Percentiles rank a stretch among this genome's conserved stretches.
Conservation (phyloP, 208 protist species). For the Trypanosoma caninum region DNA sequence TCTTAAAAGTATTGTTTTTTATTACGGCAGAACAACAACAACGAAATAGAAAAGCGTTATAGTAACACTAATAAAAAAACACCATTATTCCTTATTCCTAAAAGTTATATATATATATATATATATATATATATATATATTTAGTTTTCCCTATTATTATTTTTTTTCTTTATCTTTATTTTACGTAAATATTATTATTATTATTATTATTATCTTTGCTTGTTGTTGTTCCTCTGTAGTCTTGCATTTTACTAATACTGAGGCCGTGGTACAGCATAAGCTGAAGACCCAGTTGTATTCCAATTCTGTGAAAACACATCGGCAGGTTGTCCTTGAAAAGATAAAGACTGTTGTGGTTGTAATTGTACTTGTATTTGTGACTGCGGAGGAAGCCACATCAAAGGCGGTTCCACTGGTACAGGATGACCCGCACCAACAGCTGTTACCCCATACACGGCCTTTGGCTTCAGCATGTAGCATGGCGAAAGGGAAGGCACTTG, state of each 20-base stretch:
- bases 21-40: background rate
- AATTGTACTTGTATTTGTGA: background rate
- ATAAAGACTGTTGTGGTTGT: background rate
- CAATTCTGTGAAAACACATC: background rate
- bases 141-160: background rate
- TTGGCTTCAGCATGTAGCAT: too few species aligned
- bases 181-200: background rate
- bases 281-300: background rate
- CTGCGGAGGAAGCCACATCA: background rate
- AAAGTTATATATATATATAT: background rate
- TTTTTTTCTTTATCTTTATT: slow-evolving; percentile 5
- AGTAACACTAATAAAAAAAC: background rate
- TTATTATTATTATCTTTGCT: background rate
- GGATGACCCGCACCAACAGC: too few species aligned
- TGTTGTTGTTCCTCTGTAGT: background rate
- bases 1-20: too few species aligned
- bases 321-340: background rate
- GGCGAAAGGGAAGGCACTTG: too few species aligned
- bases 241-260: background rate
- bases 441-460: too few species aligned
- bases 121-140: background rate
- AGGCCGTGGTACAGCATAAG: background rate
- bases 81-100: background rate
- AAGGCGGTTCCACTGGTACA: too few species aligned
- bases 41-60: background rate